phyloP scores from a whole-genome alignment of 1,284 basidiomycete genomes.

The Ustilago cynodontis region DNA sequence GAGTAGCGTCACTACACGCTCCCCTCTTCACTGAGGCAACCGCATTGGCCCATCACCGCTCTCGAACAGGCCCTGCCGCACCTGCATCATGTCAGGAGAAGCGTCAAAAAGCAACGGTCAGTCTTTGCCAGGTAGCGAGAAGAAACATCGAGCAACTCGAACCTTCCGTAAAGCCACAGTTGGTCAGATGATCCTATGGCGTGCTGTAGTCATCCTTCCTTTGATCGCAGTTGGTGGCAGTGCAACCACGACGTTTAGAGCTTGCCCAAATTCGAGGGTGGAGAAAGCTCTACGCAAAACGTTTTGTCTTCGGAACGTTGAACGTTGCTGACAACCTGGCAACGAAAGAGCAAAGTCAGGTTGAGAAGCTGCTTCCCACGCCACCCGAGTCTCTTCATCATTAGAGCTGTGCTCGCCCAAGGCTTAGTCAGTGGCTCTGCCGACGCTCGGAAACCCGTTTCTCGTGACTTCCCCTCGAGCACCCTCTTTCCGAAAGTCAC shows the following conservation, averaged over 20 bases:
- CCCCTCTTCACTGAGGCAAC: not conserved
- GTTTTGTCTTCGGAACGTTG: too few relatives aligned
- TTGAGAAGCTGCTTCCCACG: not conserved
- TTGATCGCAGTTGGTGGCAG: not conserved
- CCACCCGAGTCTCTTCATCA: not conserved
- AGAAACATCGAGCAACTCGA: not conserved
- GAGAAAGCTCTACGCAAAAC: too few relatives aligned
- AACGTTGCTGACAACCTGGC: not conserved
- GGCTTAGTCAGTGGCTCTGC: slow-evolving; percentile 2
- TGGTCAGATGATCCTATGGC: slow-evolving; percentile 19
- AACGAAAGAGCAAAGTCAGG: not conserved
- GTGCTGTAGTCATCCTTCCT: not conserved
- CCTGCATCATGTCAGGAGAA: not conserved
- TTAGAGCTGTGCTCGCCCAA: not conserved
- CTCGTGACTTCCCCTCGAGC: not conserved
- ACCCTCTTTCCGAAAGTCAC: not conserved
- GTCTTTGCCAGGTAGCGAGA: not conserved
- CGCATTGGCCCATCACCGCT: not conserved
- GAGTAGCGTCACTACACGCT: not conserved
- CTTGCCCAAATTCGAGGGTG: not conserved
- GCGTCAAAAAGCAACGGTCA: not conserved
- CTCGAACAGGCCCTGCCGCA: not conserved
- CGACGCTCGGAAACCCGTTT: not conserved
- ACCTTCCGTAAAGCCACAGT: not conserved
- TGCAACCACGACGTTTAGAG: not conserved